These are phyloP conservation scores for Agroathelia rolfsii DNA, from an alignment of 1,284 basidiomycete species.

Conservation along the genomic window DNA sequence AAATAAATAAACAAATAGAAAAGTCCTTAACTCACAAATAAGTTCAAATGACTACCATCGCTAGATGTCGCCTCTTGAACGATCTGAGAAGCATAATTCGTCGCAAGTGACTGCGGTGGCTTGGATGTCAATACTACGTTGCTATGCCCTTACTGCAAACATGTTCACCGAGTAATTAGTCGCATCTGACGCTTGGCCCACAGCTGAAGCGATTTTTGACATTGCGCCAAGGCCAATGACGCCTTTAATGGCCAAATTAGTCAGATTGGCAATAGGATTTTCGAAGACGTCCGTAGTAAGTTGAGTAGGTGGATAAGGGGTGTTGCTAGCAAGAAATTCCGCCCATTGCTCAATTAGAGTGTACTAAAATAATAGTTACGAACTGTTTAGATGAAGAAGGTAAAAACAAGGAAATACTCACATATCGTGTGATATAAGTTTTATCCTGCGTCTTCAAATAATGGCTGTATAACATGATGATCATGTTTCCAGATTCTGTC, in stretches of 20 bases:
- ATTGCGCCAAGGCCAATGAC: conserved; percentile 21
- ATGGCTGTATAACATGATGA: conserved; percentile 29
- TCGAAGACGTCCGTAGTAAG: too few relatives aligned
- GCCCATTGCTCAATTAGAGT: conserved; percentile 30
- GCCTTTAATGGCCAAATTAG: conserved; percentile 20
- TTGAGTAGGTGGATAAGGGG: conserved; percentile 24
- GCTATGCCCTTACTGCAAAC: too few relatives aligned
- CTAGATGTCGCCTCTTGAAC: neutral
- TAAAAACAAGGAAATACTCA: conserved; percentile 10
- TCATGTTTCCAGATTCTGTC: conserved; percentile 28
- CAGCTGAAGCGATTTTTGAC: conserved; percentile 15
- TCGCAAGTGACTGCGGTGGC: too few relatives aligned
- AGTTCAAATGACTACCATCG: too few relatives aligned
- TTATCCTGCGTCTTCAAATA: conserved; percentile 26
- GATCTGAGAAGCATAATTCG: conserved; percentile 3
- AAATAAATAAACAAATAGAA: too few relatives aligned
- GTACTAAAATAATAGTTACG: conserved; percentile 22
- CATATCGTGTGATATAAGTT: conserved; percentile 21
- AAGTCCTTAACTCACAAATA: too few relatives aligned
- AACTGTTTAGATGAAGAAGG: neutral
- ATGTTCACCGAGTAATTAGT: conserved; percentile 13
- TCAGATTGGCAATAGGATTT: conserved; percentile 10
- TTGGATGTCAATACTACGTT: too few relatives aligned
- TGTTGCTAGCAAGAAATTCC: conserved; percentile 25
- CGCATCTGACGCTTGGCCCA: conserved; percentile 10